Base-by-base conservation (phyloP, 768 basidiomycete species). In the Suillus weaverae region DNA sequence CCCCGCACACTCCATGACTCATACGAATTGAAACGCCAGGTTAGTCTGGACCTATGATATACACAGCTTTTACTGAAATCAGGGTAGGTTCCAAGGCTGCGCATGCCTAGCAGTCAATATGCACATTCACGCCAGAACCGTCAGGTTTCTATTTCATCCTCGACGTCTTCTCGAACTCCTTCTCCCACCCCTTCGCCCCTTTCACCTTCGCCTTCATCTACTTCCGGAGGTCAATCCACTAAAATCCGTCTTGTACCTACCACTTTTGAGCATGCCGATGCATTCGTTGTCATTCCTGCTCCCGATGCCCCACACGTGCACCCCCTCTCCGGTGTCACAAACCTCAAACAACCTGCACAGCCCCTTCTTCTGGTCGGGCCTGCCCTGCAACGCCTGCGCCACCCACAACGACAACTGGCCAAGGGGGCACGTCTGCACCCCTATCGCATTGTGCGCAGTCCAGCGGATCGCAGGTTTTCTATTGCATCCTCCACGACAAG, bases 381-480 rank as follows among this genome's bases (percentile, higher is more conserved):
- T 1, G 81, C 83, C 0, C 69, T 87, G 18, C 76, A 81, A 50
- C 73, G 76, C 22, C 74, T 88, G 55, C 84, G 86, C 61, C 76
- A 80, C 13, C 77, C 81, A 1, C 73, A 77, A 39, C 72, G 76
- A 10, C 80, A 73, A 20, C 66, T 85, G 33, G 75, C 79, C 16
- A 80, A 80, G 65, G 84, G 84, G 43, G 78, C 82, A 10, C 80
- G 84, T 26, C 67, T 89, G 9, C 83, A 85, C 66, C 87, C 88
- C 3, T 90, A 88, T 72, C 82, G 83, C 66, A 76, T 86, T 39
- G 73, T 77, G n/a, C 74, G 69, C 20, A 46, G 63, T 33, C 60
- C 67, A 26, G 44, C 63, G 13, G 66, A 70, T 33, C 68, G 61
- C 33, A 64, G 65, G 16, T 51, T 67, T 3, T 57, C 61, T n/a